Conservation (phyloP, 805 yeast genomes). For the Grigorovia humatica region DNA sequence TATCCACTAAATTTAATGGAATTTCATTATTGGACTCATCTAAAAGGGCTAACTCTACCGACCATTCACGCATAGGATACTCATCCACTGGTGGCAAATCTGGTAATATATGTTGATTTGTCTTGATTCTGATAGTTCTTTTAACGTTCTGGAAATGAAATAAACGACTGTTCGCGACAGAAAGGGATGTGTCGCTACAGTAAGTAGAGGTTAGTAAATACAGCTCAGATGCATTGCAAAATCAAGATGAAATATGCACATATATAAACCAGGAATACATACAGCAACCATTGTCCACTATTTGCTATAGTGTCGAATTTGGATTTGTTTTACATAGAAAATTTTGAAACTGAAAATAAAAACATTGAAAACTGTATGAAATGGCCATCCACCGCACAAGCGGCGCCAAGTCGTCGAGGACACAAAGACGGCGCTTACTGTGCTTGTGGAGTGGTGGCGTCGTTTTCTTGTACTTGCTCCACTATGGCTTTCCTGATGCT, state of each 20-base stretch:
- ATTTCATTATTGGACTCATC: conserved; percentile 73
- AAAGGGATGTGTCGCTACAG: no score
- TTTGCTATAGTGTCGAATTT: not conserved
- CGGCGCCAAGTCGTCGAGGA: no score
- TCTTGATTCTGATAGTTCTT: conserved; percentile 80
- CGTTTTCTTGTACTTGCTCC: conserved; percentile 4
- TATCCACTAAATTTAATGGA: conserved; percentile 82
- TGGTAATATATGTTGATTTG: conserved; percentile 70
- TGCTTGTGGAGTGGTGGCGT: no score
- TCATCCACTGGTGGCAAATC: conserved; percentile 82
- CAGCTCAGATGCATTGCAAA: not conserved
- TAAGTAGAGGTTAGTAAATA: not conserved
- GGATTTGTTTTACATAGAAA: no score
- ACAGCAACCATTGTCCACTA: not conserved
- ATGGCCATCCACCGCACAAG: no score
- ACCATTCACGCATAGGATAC: conserved; percentile 93
- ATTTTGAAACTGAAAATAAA: not conserved
- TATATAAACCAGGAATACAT: not conserved
- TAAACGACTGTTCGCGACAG: not conserved
- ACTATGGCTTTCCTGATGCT: conserved; percentile 27
- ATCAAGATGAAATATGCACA: not conserved
- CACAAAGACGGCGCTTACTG: no score
- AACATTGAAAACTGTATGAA: not conserved
- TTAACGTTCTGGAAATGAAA: conserved; percentile 25
- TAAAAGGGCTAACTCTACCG: conserved; percentile 62